Percentiles rank a stretch among this genome's conserved stretches.
Evolutionary conservation across 176 grass and related monocot genomes (phyloP).

Genomic region (Aegilops umbellulata): DNA sequence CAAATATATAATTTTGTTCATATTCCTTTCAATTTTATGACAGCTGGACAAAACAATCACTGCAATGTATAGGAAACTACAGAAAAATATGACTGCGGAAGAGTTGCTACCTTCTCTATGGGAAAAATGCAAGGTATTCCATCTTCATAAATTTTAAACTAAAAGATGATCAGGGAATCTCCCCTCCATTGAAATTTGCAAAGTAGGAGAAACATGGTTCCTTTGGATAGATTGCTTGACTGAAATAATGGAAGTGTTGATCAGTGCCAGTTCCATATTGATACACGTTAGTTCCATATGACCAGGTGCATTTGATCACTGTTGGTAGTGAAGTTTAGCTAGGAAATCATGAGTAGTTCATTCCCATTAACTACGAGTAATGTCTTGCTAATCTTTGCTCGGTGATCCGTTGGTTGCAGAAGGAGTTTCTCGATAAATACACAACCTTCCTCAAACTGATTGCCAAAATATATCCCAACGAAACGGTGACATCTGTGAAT

Average conservation of each 20-base stretch:
- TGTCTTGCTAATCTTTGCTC: neutral
- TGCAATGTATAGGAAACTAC: conserved; percentile 93
- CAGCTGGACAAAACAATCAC: conserved; percentile 93
- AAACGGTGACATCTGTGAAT: conserved; percentile 55
- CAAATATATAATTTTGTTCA: neutral
- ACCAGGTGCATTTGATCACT: neutral
- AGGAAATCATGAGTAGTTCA: neutral
- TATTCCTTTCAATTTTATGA: conserved; percentile 5
- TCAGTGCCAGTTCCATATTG: neutral
- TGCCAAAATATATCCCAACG: conserved; percentile 83
- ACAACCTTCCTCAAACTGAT: conserved; percentile 78
- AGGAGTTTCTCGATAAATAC: conserved; percentile 95
- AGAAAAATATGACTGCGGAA: conserved; percentile 94
- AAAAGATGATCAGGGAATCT: neutral
- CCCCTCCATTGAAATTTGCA: neutral
- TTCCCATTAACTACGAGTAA: neutral
- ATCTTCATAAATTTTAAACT: neutral
- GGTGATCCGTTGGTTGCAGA: conserved; percentile 46
- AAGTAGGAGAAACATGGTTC: neutral
- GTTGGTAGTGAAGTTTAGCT: neutral
- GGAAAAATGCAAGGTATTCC: conserved; percentile 94
- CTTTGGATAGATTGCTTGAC: neutral
- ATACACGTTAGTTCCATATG: neutral
- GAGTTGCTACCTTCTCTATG: conserved; percentile 87
- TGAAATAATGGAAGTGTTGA: neutral